Evolutionary conservation across 1,139 yeast genomes (phyloP).

Genomic region (Arxiozyma slooffiae): DNA sequence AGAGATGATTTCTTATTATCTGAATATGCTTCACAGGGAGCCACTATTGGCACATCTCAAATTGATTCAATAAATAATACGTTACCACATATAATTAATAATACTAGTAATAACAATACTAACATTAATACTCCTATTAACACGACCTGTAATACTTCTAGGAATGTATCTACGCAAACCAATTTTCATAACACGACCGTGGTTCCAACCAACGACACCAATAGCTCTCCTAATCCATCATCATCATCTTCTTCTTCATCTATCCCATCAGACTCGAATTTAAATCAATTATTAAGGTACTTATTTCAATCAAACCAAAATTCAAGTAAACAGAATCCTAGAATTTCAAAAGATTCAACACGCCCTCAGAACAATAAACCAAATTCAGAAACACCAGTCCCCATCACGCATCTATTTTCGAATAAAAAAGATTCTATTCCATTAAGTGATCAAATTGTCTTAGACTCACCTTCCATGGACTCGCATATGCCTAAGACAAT

Average conservation of each 20-base stretch:
- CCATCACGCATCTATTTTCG: conserved; percentile 1
- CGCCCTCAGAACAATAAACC: neutral
- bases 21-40: conserved; percentile 60
- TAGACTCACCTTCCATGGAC: conserved; percentile 14
- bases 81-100: neutral
- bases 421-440: conserved; percentile 2
- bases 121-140: neutral
- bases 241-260: too few species aligned
- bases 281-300: neutral
- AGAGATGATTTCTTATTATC: conserved; percentile 63
- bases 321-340: neutral
- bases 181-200: neutral
- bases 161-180: neutral
- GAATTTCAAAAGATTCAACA: neutral
- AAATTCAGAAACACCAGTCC: neutral
- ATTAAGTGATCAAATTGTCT: conserved; percentile 10
- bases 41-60: conserved; percentile 4
- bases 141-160: neutral
- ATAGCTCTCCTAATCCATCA: neutral
- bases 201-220: neutral
- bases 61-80: conserved; percentile 4
- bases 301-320: conserved; percentile 1
- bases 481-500: conserved; percentile 34
- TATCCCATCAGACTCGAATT: neutral
- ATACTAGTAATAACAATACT: neutral